Conservation (phyloP, 345 rosid species). For the Eucalyptus pauciflora region DNA sequence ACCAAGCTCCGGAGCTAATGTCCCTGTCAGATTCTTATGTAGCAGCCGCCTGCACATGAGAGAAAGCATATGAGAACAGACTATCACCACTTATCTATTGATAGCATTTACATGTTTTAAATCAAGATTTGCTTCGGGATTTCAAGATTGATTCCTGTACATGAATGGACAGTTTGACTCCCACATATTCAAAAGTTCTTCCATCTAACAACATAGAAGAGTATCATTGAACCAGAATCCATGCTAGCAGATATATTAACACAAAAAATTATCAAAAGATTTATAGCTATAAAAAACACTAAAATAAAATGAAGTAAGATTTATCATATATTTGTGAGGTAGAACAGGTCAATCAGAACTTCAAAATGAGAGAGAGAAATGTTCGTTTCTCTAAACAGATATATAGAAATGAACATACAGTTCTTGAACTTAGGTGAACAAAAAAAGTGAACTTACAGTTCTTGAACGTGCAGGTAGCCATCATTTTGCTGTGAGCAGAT, state of each 20-base stretch:
- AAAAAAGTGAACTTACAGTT: constrained; percentile 35
- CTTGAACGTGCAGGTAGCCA: constrained; percentile 61
- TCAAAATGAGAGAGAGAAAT: background rate
- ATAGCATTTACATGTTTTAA: background rate
- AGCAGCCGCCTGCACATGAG: constrained; percentile 56
- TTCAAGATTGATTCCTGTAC: background rate
- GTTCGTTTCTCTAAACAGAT: background rate
- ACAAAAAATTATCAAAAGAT: background rate
- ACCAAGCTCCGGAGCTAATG: constrained; percentile 76
- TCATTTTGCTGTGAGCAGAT: constrained; percentile 27
- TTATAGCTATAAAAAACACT: background rate
- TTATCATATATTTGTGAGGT: background rate
- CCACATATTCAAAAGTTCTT: background rate
- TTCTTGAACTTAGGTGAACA: background rate
- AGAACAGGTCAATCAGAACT: background rate
- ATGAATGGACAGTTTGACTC: background rate
- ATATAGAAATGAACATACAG: background rate
- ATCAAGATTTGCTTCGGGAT: background rate
- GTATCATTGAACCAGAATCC: background rate
- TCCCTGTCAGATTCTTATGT: constrained; percentile 62
- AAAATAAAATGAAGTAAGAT: background rate
- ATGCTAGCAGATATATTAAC: background rate
- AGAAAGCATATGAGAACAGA: background rate
- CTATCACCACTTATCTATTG: background rate
- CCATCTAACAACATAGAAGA: background rate